Base-by-base conservation (phyloP, 805 yeast species). In the Lipomyces sp. region DNA sequence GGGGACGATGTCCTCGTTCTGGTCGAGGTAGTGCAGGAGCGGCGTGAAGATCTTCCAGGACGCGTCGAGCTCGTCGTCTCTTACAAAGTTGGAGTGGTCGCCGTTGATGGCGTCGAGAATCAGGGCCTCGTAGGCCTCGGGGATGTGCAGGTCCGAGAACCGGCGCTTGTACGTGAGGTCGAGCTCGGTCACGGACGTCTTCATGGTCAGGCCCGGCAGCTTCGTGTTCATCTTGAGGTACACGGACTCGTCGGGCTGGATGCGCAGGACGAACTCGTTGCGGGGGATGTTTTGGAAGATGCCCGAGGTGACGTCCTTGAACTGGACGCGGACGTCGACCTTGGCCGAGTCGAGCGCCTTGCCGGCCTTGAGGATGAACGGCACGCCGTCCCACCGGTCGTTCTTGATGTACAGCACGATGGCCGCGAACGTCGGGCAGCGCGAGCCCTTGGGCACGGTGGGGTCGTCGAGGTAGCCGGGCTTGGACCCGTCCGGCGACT, bases 331-430 rank as follows among this genome's bases (percentile, higher is more conserved):
- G 58, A 93, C 84, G 74, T 93, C 98, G 43, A 93, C 98, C 76
- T 89, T 89, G 53, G 91, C 85, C 65, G 84, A 90, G 68, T 91
- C 88, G 54, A 93, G 74, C n/a, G 98, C 63, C 73, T 93, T 93
- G 65, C 98, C 98, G 14, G 98, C 98, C 73, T 96, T 81, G 75
- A 93, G 75, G 46, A 93, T 83, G 65, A 93, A 81, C 48, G 98
- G 98, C 39, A 93, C 98, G 64, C 98, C 98, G 57, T 86, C 93
- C 98, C 98, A 93, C 67, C 97, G 82, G 71, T 93, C 98, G 70
- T 90, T 93, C 64, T 82, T 76, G 68, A 93, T 86, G 59, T 82
- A 74, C 55, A 91, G 66, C 21, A 83, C 79, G 51, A 93, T 66
- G 2, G 96, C 96, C 11, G 97, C 96, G 69, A 79, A 93, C 3